phyloP scores from a whole-genome alignment of 768 basidiomycete genomes.

The Mrakia frigida region DNA sequence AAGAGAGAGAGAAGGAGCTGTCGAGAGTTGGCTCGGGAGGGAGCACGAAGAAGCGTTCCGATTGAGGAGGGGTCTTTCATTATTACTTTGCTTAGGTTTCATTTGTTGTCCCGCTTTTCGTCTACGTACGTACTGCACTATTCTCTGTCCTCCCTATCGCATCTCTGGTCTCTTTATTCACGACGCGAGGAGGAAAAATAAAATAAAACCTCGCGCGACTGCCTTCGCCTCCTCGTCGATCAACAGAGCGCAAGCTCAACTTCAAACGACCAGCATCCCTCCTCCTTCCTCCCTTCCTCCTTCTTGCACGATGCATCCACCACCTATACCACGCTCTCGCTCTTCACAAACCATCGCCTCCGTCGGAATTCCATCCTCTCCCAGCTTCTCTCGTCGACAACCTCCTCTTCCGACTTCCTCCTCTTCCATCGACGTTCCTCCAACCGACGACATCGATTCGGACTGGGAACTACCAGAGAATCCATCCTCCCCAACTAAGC shows the following conservation, averaged over 20 bases:
- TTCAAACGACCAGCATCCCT: not conserved
- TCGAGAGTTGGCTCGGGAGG: too few species aligned
- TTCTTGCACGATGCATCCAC: not conserved
- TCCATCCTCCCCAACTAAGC: not conserved
- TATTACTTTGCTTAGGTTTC: too few species aligned
- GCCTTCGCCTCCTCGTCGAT: not conserved
- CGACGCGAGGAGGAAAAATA: too few species aligned
- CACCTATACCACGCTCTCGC: not conserved
- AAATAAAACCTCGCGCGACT: not conserved
- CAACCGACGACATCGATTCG: constrained; percentile 19
- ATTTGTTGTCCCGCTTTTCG: too few species aligned
- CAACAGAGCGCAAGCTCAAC: constrained; percentile 12
- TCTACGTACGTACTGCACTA: too few species aligned
- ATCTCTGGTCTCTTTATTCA: too few species aligned
- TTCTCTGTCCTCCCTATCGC: too few species aligned
- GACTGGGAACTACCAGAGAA: constrained; percentile 1
- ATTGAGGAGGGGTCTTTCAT: too few species aligned
- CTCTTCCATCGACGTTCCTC: not conserved
- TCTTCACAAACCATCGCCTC: not conserved
- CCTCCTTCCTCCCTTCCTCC: not conserved
- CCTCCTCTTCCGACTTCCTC: not conserved
- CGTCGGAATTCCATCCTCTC: not conserved
- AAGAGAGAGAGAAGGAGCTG: not conserved
- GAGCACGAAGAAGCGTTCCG: too few species aligned
- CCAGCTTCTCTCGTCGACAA: not conserved